phyloP scores from a whole-genome alignment of 345 rosid species.

The Eucalyptus curtisii region DNA sequence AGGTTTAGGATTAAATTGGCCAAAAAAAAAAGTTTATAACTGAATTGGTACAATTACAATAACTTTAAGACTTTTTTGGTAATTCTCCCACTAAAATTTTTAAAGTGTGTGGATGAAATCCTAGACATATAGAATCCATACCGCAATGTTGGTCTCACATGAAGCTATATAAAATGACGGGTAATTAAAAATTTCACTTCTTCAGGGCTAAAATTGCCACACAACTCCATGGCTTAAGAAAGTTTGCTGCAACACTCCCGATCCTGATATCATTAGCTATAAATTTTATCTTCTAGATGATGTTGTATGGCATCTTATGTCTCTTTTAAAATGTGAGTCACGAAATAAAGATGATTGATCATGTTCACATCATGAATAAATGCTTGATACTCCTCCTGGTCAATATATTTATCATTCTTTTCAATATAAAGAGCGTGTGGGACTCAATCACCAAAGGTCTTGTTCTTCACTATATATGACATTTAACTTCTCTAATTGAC shows the following conservation, averaged over 20 bases:
- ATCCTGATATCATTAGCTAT: background rate
- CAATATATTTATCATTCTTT: background rate
- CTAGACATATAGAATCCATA: no score
- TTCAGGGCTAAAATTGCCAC: background rate
- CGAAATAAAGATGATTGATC: background rate
- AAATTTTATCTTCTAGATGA: background rate
- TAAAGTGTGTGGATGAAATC: background rate
- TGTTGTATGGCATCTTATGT: background rate
- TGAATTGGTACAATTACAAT: no score
- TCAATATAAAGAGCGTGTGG: background rate
- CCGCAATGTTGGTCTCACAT: no score
- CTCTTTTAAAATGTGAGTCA: background rate
- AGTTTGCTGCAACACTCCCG: background rate
- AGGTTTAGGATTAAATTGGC: no score
- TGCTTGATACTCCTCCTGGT: background rate
- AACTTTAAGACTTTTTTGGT: no score
- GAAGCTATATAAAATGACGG: background rate
- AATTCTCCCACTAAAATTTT: background rate
- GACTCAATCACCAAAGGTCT: background rate
- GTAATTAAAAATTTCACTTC: background rate
- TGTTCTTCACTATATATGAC: background rate
- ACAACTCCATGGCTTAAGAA: background rate
- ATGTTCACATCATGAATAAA: background rate
- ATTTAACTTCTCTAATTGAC: background rate
- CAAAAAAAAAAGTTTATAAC: no score